Evolutionary conservation across 164 flowering plant species (phyloP).

Genomic region (Cinnamomum chago): DNA sequence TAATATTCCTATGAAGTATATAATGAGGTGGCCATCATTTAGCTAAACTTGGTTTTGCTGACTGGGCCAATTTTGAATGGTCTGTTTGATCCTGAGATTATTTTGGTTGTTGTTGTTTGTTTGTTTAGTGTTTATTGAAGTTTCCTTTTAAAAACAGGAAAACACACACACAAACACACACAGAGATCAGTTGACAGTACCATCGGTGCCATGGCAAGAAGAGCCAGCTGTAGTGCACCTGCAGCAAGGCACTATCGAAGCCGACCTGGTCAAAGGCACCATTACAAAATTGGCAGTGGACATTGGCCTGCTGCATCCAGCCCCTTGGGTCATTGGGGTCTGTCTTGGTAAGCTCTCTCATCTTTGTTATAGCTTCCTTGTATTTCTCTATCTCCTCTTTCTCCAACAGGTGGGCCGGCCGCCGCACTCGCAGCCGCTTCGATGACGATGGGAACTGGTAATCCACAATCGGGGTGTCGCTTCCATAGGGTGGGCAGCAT

Average conservation of each 20-base stretch:
- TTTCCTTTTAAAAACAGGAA: no score
- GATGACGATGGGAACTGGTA: background rate
- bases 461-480: background rate
- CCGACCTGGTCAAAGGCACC: background rate
- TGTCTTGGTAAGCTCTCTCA: background rate
- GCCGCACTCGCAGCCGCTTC: background rate
- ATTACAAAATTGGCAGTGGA: background rate
- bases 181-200: background rate
- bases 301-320: background rate
- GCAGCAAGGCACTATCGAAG: background rate
- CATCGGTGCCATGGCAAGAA: conserved; percentile 5
- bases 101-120: no score
- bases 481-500: background rate
- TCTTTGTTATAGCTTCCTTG: background rate
- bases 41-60: no score
- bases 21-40: no score
- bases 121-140: no score
- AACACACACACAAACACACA: no score
- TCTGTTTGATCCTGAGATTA: no score
- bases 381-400: background rate
- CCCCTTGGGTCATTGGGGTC: background rate
- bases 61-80: no score
- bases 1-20: no score
- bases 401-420: background rate
- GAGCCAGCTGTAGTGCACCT: background rate